Base-by-base conservation (phyloP, 495 filamentous ascomycete species). In the Penicillium dipodomyicola region DNA sequence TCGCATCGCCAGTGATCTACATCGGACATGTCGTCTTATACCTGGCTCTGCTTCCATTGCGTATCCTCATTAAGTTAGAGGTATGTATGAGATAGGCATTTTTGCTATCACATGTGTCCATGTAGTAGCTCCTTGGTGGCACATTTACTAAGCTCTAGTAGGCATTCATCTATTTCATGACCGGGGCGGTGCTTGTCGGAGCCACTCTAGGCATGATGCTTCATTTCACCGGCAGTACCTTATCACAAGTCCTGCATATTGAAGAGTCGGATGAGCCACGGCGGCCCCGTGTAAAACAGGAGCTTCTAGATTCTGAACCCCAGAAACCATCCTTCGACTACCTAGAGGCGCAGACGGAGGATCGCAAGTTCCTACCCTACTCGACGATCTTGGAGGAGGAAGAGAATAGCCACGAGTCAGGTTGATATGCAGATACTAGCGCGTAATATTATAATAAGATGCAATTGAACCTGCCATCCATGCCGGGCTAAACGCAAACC, bases 381-480 rank as follows among this genome's bases (percentile, higher is more conserved):
- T 76, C 82, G 49, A 88, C 83, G 0, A 89, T 89, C 17, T 67
- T 87, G 47, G 86, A 89, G 68, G 87, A 88, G 64, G 85, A 86
- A 47, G 81, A 81, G 43, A 64, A 56, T 32, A 73, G 65, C 41
- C 58, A 71, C 23, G 65, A 62, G 10, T 71, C 69, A 27, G 61
- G 43, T 25, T 54, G 48, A 56, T 52, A 8, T 52, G 17, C 40
- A 48, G 6, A 37, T 29, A 48, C 27, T 45, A 37, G 56, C n/a
- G 35, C 6, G 32, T 32, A 19, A 42, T 29, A 41, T 12, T 1
- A 39, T 3, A n/a, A 39, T 3, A n/a, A 37, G 5, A 37, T 37
- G 6, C 35, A 37, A n/a, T 45, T 15, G 2, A 46, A 14, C 14
- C 9, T 46, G 14, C 10, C 12, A 33, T 12, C 29, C 11, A 1